Conservation (phyloP, 495 filamentous ascomycete genomes). For the Penicillium pancosmium region DNA sequence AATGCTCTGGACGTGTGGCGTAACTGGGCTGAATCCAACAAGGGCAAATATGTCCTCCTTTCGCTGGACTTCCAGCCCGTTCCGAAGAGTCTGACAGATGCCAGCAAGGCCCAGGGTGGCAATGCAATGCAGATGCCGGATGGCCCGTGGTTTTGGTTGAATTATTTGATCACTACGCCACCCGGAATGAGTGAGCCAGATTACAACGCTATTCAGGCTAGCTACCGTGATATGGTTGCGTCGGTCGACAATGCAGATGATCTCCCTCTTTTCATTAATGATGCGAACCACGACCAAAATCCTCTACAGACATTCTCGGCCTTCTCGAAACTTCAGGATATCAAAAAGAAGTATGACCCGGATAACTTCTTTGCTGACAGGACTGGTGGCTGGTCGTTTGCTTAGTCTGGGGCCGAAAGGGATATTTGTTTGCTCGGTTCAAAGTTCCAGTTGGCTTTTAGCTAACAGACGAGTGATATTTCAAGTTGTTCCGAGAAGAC, state of each 20-base stretch:
- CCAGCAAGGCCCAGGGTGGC: constrained; percentile 37
- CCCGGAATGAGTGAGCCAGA: constrained; percentile 26
- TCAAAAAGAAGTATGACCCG: constrained; percentile 43
- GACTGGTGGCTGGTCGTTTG: constrained; percentile 41
- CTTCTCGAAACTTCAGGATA: constrained; percentile 28
- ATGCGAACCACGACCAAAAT: constrained; percentile 35
- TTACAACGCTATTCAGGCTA: constrained; percentile 33
- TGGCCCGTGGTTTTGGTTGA: constrained; percentile 39
- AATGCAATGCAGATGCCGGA: constrained; percentile 45
- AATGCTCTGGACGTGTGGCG: constrained; percentile 30
- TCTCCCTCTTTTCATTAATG: constrained; percentile 38
- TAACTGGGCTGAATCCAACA: constrained; percentile 32
- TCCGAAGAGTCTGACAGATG: constrained; percentile 36
- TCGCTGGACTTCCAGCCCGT: constrained; percentile 40
- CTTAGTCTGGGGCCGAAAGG: constrained; percentile 2
- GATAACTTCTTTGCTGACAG: constrained; percentile 38
- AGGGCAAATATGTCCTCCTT: constrained; percentile 32
- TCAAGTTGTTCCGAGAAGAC: too few relatives aligned
- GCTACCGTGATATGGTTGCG: constrained; percentile 35
- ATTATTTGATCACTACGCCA: constrained; percentile 32
- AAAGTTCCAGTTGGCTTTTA: not conserved
- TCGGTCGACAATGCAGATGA: constrained; percentile 30
- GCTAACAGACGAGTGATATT: not conserved
- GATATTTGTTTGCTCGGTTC: not conserved
- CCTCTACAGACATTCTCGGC: constrained; percentile 35